These are phyloP conservation scores for Aspergillus sp. DNA, from an alignment of 2,329 filamentous ascomycete species.

Conservation along the genomic window DNA sequence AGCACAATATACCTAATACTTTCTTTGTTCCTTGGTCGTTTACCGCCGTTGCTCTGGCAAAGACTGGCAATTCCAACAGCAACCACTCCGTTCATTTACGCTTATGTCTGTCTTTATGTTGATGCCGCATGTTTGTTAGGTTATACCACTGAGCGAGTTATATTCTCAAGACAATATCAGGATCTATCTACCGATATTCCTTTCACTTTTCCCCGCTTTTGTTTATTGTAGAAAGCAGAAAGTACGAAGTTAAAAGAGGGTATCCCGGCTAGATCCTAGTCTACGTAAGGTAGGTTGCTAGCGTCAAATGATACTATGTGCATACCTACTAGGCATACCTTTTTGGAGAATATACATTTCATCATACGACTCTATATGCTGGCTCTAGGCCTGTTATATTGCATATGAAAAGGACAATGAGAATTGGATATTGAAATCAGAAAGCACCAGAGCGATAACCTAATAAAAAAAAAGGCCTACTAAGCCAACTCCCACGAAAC, in stretches of 20 bases:
- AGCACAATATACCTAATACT: conserved; percentile 13
- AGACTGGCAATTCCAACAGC: not conserved
- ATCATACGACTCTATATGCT: not conserved
- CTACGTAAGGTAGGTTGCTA: not conserved
- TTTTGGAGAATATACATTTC: too few relatives aligned
- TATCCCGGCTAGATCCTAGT: too few relatives aligned
- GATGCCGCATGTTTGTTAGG: not conserved
- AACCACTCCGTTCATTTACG: not conserved
- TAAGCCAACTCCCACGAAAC: conserved; percentile 14
- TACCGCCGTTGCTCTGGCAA: not conserved
- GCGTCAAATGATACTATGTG: not conserved
- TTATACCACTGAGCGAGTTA: conserved; percentile 9
- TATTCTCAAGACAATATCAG: not conserved
- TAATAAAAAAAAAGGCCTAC: not conserved
- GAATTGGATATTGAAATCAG: not conserved
- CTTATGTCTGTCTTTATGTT: not conserved
- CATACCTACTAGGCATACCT: not conserved
- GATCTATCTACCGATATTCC: not conserved
- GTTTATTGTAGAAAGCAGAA: not conserved
- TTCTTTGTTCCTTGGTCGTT: conserved; percentile 10
- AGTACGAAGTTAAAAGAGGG: too few relatives aligned
- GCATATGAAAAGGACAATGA: not conserved
- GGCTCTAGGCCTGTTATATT: not conserved
- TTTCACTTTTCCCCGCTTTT: not conserved
- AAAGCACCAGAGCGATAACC: not conserved